Evolutionary conservation across 1,284 basidiomycete species (phyloP), one percentile per base, ranked within the genome.

Genomic region (Moesziomyces globuligerus): DNA sequence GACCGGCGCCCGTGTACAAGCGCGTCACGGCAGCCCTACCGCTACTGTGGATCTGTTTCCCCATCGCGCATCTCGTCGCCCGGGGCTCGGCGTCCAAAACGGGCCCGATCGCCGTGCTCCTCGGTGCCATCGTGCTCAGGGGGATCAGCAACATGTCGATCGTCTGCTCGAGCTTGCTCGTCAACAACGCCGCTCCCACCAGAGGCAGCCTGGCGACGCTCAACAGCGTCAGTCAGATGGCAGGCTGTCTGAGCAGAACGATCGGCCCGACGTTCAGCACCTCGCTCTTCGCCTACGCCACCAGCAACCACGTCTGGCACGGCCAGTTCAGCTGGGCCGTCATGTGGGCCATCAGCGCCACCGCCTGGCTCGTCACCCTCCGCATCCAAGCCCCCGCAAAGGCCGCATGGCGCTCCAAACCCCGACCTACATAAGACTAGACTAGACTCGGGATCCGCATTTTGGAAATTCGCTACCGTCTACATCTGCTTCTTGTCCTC

Each of bases 161-260:
- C 43, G 72, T 78, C 3, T 68, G 60, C 29, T 54, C 48, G 38
- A 72, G 58, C n/a, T 28, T 76, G 17, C 43, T 74, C 11, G 68
- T 78, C 24, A 76, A 67, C 47, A 75, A 78, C 21, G 24, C 65
- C 6, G 68, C 72, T 0, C 74, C 74, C 3, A 48, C 42, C 0
- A 40, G 68, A 15, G 26, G 34, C 4, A 59, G 56, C 18, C 18
- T 76, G 20, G 70, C 72, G 1, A 56, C 68, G 7, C 39, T 78
- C 15, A 78, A 78, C 24, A 75, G 76, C 23, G 41, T 75, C 7
- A 48, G 57, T 23, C 75, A 76, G 34, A 72, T 68, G 54, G 44
- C 60, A 3, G 67, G 68, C 8, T 65, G 56, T 25, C 40, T 74
- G 26, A 61, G 55, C 25, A 45, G 76, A 8, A 61, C 67, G 11